phyloP scores from a whole-genome alignment of 202 grass and related monocot species.

The Saccharum hybrid region DNA sequence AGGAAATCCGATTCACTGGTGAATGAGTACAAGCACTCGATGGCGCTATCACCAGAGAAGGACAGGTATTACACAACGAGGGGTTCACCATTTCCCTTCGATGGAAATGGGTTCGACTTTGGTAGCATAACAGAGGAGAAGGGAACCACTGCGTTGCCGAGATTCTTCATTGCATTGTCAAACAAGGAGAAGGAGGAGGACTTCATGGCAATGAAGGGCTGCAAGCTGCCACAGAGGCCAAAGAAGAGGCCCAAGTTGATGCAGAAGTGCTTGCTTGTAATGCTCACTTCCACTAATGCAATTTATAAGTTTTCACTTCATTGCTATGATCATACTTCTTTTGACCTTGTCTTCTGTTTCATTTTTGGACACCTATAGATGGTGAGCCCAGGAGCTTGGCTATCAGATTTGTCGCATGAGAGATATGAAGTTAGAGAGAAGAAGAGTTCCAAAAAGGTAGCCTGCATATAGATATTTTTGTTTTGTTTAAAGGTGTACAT shows the following conservation, averaged over 20 bases:
- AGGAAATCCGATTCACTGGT: constrained; percentile 44
- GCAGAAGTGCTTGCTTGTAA: constrained; percentile 95
- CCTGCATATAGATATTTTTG: neutral
- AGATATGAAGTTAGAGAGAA: constrained; percentile 99
- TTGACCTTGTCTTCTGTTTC: neutral
- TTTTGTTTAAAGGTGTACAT: constrained; percentile 9
- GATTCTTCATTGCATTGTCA: constrained; percentile 92
- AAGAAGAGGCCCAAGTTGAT: constrained; percentile 98
- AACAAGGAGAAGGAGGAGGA: constrained; percentile 99
- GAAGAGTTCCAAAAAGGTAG: constrained; percentile 92
- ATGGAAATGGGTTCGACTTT: constrained; percentile 63
- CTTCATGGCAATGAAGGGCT: constrained; percentile 98
- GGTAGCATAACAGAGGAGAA: constrained; percentile 62
- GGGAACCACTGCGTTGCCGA: constrained; percentile 54
- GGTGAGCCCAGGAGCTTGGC: constrained; percentile 91
- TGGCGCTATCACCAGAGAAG: constrained; percentile 71
- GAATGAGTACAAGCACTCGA: constrained; percentile 43
- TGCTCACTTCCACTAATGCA: neutral
- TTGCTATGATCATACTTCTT: neutral
- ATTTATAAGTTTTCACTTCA: neutral
- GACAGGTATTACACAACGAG: constrained; percentile 93
- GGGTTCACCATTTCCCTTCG: constrained; percentile 71
- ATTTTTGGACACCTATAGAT: constrained; percentile 46
- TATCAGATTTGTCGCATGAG: constrained; percentile 93
- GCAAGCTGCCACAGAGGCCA: constrained; percentile 94